These are phyloP conservation scores for Chrysanthemum seticuspe DNA, from an alignment of 129 eudicot species.

Conservation along the genomic window DNA sequence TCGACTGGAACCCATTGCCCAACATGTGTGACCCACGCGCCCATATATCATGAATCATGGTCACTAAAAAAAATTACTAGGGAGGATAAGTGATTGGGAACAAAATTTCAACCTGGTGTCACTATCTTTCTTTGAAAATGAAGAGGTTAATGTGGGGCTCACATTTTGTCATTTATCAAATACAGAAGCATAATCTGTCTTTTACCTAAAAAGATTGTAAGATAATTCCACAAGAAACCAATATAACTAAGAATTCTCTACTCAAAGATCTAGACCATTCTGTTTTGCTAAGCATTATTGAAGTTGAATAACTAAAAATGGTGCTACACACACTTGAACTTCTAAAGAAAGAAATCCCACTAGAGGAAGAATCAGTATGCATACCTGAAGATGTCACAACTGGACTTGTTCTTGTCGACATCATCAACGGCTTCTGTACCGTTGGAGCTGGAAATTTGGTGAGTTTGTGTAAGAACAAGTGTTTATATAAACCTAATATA, in stretches of 20 bases:
- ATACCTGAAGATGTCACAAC: slow-evolving; percentile 40
- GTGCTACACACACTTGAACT: slow-evolving; percentile 51
- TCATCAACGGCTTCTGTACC: slow-evolving; percentile 86
- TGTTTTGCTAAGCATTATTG: slow-evolving; percentile 5
- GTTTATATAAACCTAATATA: neutral
- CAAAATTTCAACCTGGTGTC: slow-evolving; percentile 9
- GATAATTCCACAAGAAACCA: neutral
- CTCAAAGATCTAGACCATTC: slow-evolving; percentile 20
- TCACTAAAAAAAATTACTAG: no score
- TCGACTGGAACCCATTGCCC: no score
- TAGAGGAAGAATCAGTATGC: slow-evolving; percentile 53
- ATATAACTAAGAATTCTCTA: neutral
- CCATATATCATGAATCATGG: no score
- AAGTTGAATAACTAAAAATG: slow-evolving; percentile 26
- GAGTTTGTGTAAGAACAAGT: neutral
- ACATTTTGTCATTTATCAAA: slow-evolving; percentile 14
- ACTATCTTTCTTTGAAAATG: neutral
- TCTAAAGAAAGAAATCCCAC: slow-evolving; percentile 55
- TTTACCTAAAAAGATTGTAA: neutral
- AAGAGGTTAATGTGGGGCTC: slow-evolving; percentile 11
- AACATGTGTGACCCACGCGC: no score
- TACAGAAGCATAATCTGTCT: slow-evolving; percentile 12
- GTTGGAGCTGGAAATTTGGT: slow-evolving; percentile 76
- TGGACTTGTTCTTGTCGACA: slow-evolving; percentile 74
- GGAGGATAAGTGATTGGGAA: neutral